Base-by-base conservation (phyloP, 129 eudicot species). In the Solidago caesia region DNA sequence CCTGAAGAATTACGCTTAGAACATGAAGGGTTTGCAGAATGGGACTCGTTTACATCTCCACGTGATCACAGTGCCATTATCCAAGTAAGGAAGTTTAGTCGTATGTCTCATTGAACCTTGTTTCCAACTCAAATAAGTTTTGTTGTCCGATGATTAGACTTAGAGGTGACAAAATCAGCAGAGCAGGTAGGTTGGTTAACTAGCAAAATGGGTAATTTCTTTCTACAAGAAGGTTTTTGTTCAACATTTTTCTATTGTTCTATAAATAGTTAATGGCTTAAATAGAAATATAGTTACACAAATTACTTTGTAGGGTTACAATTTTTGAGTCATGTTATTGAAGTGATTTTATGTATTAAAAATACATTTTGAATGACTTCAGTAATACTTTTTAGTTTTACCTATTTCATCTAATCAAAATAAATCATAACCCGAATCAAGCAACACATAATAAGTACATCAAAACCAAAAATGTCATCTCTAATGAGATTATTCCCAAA, bases 61-160 rank as follows among this genome's bases (percentile, higher is more conserved):
- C 66, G 76, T 2, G 86, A 89, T 73, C 96, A 89, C 52, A 85
- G 60, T 60, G 75, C 91, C 72, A 86, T 86, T 16, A 79, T 89
- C 66, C 83, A 88, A 70, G 90, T 88, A 76, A 45, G 16, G 7
- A 10, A n/a, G n/a, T 56, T 0, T 39, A n/a, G 41, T 8, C 21
- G 3, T 72, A 57, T 5, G 25, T n/a, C 16, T 55, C 27, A 33
- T 48, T 10, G 25, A 3, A 46, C 33, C 4, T 8, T n/a, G 43
- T 68, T 2, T 68, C 6, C 8, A 16, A 26, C 4, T 62, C 2
- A 33, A 67, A 4, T 16, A 10, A 65, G 2, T 15, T 12, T 56
- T 15, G 14, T 7, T 56, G 21, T 12, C 25, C 0, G 3, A 33
- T 33, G 1, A 33, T 33, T 33, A 33, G 39, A 33, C 39, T 33